These are phyloP conservation scores for Tilletia caries DNA, from an alignment of 1,284 basidiomycete species.

Conservation along the genomic window DNA sequence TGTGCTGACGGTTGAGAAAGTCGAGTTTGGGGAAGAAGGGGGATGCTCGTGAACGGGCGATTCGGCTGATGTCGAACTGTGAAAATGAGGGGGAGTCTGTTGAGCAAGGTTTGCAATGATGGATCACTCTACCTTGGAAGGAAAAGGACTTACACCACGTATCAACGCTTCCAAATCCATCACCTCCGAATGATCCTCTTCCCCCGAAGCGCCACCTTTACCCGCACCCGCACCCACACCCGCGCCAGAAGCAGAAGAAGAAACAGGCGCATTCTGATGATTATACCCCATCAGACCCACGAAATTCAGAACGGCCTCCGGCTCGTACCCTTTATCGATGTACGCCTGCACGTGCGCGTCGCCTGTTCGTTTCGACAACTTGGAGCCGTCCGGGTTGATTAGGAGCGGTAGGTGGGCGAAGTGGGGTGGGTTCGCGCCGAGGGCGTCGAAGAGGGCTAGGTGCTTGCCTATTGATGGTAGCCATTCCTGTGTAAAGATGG, in stretches of 20 bases:
- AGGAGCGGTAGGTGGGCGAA: constrained; percentile 90
- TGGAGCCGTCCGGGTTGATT: constrained; percentile 82
- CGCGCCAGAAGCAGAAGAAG: too few relatives aligned
- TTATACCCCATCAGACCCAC: constrained; percentile 88
- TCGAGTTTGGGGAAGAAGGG: constrained; percentile 41
- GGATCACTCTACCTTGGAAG: too few relatives aligned
- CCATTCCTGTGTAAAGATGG: constrained; percentile 68
- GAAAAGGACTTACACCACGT: constrained; percentile 17
- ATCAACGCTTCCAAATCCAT: constrained; percentile 40
- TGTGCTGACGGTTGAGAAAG: constrained; percentile 43
- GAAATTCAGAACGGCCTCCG: constrained; percentile 85
- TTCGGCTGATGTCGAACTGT: constrained; percentile 34
- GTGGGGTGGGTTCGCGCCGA: constrained; percentile 69
- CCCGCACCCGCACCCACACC: too few relatives aligned
- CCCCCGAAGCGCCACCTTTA: constrained; percentile 7
- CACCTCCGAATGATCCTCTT: constrained; percentile 31
- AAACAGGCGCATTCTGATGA: constrained; percentile 20
- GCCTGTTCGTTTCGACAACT: constrained; percentile 89
- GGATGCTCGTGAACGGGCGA: constrained; percentile 43
- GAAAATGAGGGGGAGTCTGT: background rate
- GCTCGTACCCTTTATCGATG: constrained; percentile 81
- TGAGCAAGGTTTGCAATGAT: too few relatives aligned
- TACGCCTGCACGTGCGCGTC: constrained; percentile 84
- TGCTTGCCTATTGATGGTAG: constrained; percentile 89
- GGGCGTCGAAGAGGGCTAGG: constrained; percentile 77